phyloP scores from a whole-genome alignment of 345 rosid genomes.

The Eucalyptus pauciflora region DNA sequence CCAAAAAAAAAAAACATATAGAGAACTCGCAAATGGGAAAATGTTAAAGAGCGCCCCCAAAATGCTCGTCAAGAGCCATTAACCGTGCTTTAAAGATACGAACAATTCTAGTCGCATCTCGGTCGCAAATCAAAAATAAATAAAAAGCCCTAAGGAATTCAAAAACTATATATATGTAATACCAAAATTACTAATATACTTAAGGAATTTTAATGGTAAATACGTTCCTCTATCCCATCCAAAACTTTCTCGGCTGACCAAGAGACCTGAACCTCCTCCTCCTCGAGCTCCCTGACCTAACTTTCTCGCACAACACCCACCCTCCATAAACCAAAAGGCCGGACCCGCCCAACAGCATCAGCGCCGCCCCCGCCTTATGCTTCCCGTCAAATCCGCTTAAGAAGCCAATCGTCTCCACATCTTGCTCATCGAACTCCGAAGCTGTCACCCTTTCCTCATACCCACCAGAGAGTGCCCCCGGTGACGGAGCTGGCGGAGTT shows the following conservation, averaged over 20 bases:
- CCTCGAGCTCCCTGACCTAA: neutral
- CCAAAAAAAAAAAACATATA: too few relatives aligned
- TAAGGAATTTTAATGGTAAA: neutral
- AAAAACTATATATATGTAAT: accelerated
- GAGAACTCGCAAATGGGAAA: neutral
- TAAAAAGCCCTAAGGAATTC: neutral
- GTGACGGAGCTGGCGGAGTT: neutral
- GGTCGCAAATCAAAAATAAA: neutral
- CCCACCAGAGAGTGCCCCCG: neutral
- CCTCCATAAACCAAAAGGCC: neutral
- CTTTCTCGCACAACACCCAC: neutral
- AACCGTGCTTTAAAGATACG: neutral
- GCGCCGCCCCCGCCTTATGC: neutral
- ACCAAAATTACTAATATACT: neutral
- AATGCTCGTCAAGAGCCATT: neutral
- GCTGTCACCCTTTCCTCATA: neutral
- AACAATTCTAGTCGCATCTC: neutral
- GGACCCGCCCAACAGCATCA: neutral
- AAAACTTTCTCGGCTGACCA: neutral
- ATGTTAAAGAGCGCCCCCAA: neutral
- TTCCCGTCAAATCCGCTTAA: neutral
- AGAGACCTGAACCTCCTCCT: neutral
- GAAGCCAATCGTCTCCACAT: neutral
- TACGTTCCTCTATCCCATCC: neutral
- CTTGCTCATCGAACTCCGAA: neutral